Evolutionary conservation across 1,284 basidiomycete species (phyloP).

Genomic region (Afroboletus lepidellus): DNA sequence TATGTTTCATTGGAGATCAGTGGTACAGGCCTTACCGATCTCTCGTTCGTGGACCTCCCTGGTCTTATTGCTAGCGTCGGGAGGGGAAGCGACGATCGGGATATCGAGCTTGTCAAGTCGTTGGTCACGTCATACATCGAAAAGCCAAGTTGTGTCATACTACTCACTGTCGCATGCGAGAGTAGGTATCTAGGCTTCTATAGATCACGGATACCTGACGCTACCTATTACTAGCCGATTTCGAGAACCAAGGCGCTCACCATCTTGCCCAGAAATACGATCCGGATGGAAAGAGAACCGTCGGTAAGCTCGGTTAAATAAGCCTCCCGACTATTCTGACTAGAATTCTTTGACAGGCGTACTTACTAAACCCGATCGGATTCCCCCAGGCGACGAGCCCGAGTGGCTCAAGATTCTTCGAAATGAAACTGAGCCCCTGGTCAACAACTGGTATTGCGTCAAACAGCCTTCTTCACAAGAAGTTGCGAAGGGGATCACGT

Average conservation of each 20-base stretch:
- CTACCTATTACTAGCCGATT: conserved; percentile 53
- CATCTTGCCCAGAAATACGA: too few relatives aligned
- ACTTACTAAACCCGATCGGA: conserved; percentile 79
- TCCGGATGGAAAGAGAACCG: background rate
- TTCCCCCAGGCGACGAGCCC: conserved; percentile 58
- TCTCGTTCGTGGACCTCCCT: conserved; percentile 57
- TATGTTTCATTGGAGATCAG: background rate
- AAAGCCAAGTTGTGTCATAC: conserved; percentile 64
- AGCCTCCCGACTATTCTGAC: conserved; percentile 5
- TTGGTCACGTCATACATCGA: conserved; percentile 61
- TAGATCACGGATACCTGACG: background rate
- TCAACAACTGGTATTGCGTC: conserved; percentile 70
- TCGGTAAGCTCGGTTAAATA: conserved; percentile 33
- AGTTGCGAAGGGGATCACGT: conserved; percentile 54
- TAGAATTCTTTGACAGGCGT: conserved; percentile 61
- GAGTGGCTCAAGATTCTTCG: conserved; percentile 59
- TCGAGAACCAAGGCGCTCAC: conserved; percentile 47
- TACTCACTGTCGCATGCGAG: conserved; percentile 71
- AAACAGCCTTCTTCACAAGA: conserved; percentile 66
- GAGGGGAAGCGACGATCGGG: conserved; percentile 46
- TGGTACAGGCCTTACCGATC: conserved; percentile 57
- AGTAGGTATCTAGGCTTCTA: conserved; percentile 40
- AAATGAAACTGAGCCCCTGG: conserved; percentile 53
- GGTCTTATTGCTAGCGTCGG: conserved; percentile 67
- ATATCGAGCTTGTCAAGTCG: conserved; percentile 62